Evolutionary conservation across 345 rosid species (phyloP).

Genomic region (Conringia planisiliqua): DNA sequence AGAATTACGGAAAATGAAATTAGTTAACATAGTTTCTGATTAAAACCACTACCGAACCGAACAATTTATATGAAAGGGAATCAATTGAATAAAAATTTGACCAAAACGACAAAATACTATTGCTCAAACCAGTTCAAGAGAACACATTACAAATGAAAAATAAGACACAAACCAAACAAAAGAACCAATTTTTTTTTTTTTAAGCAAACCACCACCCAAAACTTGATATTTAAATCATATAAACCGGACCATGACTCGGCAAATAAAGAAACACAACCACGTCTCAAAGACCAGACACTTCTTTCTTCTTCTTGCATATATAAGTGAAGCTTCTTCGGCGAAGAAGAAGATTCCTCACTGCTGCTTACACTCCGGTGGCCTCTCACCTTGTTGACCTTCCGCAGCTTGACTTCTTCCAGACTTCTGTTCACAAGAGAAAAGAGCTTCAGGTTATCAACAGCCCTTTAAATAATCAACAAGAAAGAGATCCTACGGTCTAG

Average conservation of each 20-base stretch:
- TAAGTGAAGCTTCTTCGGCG: not conserved
- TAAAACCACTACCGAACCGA: too few relatives aligned
- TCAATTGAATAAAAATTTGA: slow-evolving; percentile 1
- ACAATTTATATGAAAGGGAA: too few relatives aligned
- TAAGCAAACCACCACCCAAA: slow-evolving; percentile 42
- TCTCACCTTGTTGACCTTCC: slow-evolving; percentile 64
- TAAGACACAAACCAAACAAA: slow-evolving; percentile 19
- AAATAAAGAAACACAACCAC: slow-evolving; percentile 19
- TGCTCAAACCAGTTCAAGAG: slow-evolving; percentile 14
- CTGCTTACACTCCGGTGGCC: slow-evolving; percentile 98
- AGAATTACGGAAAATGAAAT: not conserved
- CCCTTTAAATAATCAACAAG: not conserved
- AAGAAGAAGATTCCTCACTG: slow-evolving; percentile 42
- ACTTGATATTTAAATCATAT: slow-evolving; percentile 39
- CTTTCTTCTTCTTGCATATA: not conserved
- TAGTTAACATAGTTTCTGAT: not conserved
- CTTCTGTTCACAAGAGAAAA: slow-evolving; percentile 41
- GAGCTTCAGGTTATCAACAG: not conserved
- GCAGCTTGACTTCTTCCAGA: slow-evolving; percentile 47
- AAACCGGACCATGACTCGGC: slow-evolving; percentile 33
- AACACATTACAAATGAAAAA: slow-evolving; percentile 19
- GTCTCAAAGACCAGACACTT: not conserved
- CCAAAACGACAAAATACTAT: slow-evolving; percentile 3
- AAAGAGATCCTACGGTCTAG: not conserved
- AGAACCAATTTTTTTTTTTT: slow-evolving; percentile 7